A percentile compares a stretch with the other conserved stretches of the same genome.
These are phyloP conservation scores for Vigna unguiculata DNA, from an alignment of 306 rosid species.

Conservation along the genomic window DNA sequence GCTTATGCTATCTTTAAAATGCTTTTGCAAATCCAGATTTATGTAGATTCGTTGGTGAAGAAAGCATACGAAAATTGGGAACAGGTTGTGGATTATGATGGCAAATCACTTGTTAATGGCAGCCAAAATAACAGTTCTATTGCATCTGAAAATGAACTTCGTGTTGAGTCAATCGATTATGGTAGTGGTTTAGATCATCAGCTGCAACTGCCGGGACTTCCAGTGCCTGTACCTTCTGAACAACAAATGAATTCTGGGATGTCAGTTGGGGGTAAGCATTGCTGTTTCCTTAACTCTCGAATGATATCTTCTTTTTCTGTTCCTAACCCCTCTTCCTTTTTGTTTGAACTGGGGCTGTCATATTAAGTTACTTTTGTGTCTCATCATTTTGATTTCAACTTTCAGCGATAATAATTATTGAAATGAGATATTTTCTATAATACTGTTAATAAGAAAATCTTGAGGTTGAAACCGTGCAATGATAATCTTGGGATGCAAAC, in stretches of 20 bases:
- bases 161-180: conserved; percentile 54
- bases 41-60: conserved; percentile 90
- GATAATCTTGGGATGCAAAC: conserved; percentile 23
- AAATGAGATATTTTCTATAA: conserved; percentile 1
- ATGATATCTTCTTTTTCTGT: neutral
- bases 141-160: conserved; percentile 64
- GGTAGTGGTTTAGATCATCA: conserved; percentile 63
- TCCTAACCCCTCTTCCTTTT: conserved; percentile 5
- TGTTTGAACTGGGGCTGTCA: conserved; percentile 12
- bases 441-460: conserved; percentile 18
- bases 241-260: conserved; percentile 66
- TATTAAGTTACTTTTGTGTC: conserved; percentile 17
- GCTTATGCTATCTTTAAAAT: conserved; percentile 37
- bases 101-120: conserved; percentile 74
- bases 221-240: conserved; percentile 62
- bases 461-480: neutral
- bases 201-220: conserved; percentile 51
- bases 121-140: conserved; percentile 55
- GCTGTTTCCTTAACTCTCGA: conserved; percentile 26
- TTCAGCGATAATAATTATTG: neutral
- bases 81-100: conserved; percentile 89
- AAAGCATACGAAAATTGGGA: conserved; percentile 97
- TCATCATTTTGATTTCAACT: conserved; percentile 22
- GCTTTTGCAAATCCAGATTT: conserved; percentile 68
- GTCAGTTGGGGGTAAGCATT: conserved; percentile 65